A percentile compares a stretch with the other conserved stretches of the same genome.
Evolutionary conservation across 257 asterid species (phyloP).

Genomic region (Plantago elongata): DNA sequence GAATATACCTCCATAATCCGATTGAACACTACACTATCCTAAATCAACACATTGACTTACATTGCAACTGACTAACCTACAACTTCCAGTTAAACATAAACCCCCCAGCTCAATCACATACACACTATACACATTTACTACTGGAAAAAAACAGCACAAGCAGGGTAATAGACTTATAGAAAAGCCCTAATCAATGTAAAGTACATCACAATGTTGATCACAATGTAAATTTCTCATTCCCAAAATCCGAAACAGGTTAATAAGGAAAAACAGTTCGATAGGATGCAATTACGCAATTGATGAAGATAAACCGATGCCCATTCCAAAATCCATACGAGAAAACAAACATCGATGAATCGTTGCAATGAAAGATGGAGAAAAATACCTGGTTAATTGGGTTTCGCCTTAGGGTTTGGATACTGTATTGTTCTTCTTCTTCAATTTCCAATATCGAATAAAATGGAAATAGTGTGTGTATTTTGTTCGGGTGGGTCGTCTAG

Average conservation of each 20-base stretch:
- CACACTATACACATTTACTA: background rate
- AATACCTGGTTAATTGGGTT: constrained; percentile 31
- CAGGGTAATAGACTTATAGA: constrained; percentile 8
- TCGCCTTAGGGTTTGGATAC: constrained; percentile 33
- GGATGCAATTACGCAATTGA: constrained; percentile 21
- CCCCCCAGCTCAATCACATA: background rate
- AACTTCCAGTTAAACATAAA: background rate
- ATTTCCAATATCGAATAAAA: background rate
- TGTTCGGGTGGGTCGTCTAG: constrained; percentile 17
- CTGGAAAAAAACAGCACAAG: constrained; percentile 7
- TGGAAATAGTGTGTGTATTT: constrained; percentile 16
- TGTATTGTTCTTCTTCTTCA: constrained; percentile 11
- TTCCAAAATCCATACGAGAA: constrained; percentile 8
- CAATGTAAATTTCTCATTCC: background rate
- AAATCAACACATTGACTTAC: background rate
- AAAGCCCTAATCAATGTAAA: constrained; percentile 7
- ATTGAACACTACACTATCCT: background rate
- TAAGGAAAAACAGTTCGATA: constrained; percentile 1
- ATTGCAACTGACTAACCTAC: constrained; percentile 13
- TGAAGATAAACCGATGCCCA: constrained; percentile 1
- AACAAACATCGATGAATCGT: background rate
- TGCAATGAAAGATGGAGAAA: constrained; percentile 10
- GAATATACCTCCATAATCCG: background rate
- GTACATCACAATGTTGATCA: constrained; percentile 2
- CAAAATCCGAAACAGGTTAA: background rate